These are phyloP conservation scores for Fistulifera solaris DNA, from an alignment of 108 stramenopile genomes.

Conservation along the genomic window DNA sequence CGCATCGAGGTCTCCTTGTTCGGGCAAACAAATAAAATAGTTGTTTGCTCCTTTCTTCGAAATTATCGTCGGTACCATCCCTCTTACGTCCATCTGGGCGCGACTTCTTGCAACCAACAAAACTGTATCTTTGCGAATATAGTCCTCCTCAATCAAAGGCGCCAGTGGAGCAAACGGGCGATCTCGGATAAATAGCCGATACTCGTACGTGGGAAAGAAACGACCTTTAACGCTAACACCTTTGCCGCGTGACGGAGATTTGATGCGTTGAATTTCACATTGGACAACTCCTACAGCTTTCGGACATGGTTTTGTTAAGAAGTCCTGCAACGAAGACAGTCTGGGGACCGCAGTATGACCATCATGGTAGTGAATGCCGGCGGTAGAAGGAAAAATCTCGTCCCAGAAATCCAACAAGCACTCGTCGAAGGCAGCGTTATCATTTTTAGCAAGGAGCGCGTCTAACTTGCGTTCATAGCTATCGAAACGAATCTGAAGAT, in stretches of 20 bases:
- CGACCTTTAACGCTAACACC: constrained; percentile 56
- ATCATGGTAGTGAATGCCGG: constrained; percentile 61
- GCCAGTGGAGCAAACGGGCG: constrained; percentile 6
- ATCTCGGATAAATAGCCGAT: constrained; percentile 74
- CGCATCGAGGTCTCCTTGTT: constrained; percentile 51
- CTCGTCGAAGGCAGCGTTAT: constrained; percentile 46
- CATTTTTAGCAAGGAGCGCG: constrained; percentile 1
- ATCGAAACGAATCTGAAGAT: constrained; percentile 3
- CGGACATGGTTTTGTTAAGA: constrained; percentile 69
- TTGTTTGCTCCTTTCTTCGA: constrained; percentile 65
- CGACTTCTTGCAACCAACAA: constrained; percentile 70
- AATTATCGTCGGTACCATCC: constrained; percentile 22
- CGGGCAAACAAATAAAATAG: constrained; percentile 61
- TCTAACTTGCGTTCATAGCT: constrained; percentile 1
- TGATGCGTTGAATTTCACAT: constrained; percentile 77
- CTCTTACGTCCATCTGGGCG: constrained; percentile 6
- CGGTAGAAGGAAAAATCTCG: constrained; percentile 52
- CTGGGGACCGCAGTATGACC: constrained; percentile 64
- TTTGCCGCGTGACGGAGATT: constrained; percentile 39
- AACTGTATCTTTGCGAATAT: constrained; percentile 45
- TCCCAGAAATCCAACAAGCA: constrained; percentile 81
- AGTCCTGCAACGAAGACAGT: constrained; percentile 40
- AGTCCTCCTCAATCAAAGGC: constrained; percentile 1
- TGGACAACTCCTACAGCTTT: constrained; percentile 72
- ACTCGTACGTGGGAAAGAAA: constrained; percentile 76